phyloP scores from a whole-genome alignment of 768 basidiomycete genomes.

The Naematelia encephala region DNA sequence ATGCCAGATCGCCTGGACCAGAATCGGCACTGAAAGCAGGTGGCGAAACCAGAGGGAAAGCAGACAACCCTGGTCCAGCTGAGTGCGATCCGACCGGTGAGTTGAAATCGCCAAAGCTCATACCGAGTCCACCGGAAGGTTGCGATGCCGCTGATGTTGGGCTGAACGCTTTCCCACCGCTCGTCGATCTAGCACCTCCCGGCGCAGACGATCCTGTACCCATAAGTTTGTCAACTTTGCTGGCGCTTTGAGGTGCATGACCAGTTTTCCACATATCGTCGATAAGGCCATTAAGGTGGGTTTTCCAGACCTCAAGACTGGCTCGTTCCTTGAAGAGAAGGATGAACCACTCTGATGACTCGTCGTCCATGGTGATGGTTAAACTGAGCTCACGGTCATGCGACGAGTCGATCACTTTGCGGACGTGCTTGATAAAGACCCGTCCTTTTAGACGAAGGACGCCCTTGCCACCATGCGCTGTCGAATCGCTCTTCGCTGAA shows the following conservation, averaged over 20 bases:
- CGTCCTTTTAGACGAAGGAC: constrained; percentile 88
- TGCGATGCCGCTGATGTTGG: constrained; percentile 2
- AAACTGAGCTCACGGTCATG: constrained; percentile 73
- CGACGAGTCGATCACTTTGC: constrained; percentile 76
- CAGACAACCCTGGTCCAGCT: constrained; percentile 12
- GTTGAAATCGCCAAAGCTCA: constrained; percentile 21
- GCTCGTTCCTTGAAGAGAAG: constrained; percentile 87
- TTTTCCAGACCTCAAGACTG: constrained; percentile 85
- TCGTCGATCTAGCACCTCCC: not conserved
- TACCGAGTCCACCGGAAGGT: not conserved
- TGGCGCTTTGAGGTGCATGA: constrained; percentile 12
- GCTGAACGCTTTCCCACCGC: constrained; percentile 1
- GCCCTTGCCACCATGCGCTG: constrained; percentile 51
- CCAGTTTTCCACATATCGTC: constrained; percentile 28
- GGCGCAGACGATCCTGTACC: constrained; percentile 23
- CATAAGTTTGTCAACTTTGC: constrained; percentile 33
- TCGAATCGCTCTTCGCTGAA: constrained; percentile 27
- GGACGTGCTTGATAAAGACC: constrained; percentile 93
- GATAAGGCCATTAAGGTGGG: constrained; percentile 75
- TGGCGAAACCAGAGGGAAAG: constrained; percentile 12
- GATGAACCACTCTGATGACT: constrained; percentile 87
- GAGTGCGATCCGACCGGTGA: constrained; percentile 20
- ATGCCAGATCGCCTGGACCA: constrained; percentile 57
- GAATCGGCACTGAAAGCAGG: constrained; percentile 60
- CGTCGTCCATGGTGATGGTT: constrained; percentile 97